Percentiles rank a stretch among this genome's conserved stretches.
These are phyloP conservation scores for Lasiodiplodia citricola DNA, from an alignment of 2,329 filamentous ascomycete species.

Conservation along the genomic window DNA sequence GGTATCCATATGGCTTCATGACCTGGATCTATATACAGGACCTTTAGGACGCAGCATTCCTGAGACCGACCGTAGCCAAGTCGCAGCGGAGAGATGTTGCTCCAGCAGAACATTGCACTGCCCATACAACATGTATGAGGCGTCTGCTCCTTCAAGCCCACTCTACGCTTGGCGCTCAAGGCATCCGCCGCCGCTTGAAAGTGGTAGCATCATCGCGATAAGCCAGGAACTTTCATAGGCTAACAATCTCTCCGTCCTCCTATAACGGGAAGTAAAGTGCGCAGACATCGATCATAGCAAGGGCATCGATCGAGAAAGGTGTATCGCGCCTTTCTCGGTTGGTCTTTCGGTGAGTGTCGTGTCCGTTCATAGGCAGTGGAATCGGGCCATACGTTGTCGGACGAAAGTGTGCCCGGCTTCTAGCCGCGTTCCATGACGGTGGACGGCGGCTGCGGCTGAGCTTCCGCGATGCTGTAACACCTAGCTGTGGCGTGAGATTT, in stretches of 20 bases:
- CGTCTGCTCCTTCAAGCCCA: neutral
- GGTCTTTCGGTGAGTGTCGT: neutral
- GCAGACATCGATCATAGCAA: neutral
- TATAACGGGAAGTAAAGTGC: neutral
- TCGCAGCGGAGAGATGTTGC: neutral
- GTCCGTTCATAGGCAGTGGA: neutral
- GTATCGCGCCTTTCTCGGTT: neutral
- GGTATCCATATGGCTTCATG: no score
- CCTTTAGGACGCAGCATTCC: neutral
- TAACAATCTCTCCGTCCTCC: neutral
- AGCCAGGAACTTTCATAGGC: neutral
- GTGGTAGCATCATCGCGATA: neutral
- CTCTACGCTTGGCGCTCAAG: neutral
- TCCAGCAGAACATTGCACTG: neutral
- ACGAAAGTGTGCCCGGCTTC: conserved; percentile 3
- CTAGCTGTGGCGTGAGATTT: neutral
- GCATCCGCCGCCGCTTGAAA: neutral
- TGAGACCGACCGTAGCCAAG: neutral
- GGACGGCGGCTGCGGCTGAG: neutral
- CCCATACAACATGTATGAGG: no score
- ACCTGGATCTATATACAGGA: neutral
- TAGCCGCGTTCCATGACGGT: neutral
- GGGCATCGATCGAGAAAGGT: neutral
- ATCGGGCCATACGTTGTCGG: neutral
- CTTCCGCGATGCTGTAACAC: neutral